Conservation (phyloP, 2,329 filamentous ascomycete species). For the Paecilomyces niveus region DNA sequence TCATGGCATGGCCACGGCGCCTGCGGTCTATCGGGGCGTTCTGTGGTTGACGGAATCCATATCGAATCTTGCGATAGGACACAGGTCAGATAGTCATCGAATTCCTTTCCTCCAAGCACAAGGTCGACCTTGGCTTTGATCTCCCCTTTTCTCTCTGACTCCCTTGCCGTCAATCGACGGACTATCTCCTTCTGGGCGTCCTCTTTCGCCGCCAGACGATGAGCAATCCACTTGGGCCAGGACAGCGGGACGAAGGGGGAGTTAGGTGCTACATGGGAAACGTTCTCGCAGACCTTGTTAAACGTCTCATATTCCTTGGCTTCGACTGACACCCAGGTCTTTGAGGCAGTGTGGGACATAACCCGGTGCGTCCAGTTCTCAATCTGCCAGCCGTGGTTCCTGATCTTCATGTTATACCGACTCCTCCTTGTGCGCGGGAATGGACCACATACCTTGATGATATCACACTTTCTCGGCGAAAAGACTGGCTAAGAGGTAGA, state of each 20-base stretch:
- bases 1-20: constrained; percentile 23
- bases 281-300: constrained; percentile 12
- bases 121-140: constrained; percentile 3
- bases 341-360: constrained; percentile 13
- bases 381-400: background rate
- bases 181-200: constrained; percentile 6
- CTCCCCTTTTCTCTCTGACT: background rate
- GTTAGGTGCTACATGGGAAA: constrained; percentile 14
- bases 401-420: background rate
- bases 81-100: constrained; percentile 15
- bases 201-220: constrained; percentile 11
- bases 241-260: constrained; percentile 19
- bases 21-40: constrained; percentile 5
- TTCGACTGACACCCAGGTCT: constrained; percentile 20
- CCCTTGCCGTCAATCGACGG: constrained; percentile 6
- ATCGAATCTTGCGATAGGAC: constrained; percentile 21
- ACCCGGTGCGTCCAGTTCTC: constrained; percentile 13
- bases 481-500: background rate
- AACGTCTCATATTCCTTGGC: constrained; percentile 20
- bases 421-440: background rate
- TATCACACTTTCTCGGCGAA: background rate
- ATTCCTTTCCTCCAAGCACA: constrained; percentile 13
- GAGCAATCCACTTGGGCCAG: constrained; percentile 16
- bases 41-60: constrained; percentile 13
- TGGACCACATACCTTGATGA: background rate